Evolutionary conservation across 768 basidiomycete genomes (phyloP), one percentile per base, ranked within the genome.

Genomic region (Pholiota conissans): DNA sequence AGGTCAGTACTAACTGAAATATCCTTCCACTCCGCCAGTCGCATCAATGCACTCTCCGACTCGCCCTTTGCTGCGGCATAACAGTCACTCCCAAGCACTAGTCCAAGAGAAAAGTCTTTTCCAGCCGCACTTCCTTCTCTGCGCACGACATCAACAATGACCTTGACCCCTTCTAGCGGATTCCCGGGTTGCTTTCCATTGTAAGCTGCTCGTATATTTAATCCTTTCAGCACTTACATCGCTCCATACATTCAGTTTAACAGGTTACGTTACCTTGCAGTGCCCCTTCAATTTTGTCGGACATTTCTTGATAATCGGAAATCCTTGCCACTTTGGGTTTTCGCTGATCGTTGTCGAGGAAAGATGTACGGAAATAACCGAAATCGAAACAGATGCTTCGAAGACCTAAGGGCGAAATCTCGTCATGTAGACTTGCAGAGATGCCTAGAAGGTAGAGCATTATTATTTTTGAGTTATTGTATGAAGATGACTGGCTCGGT

Each of bases 301-400:
- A 60, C 39, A 70, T 60, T 6, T 62, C 54, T 28, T 65, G 53
- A 50, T 77, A 76, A 52, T 76, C 76, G 0, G 65, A 10, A 42
- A 77, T 76, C 4, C 71, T 66, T 3, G 68, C 60, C 7, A 67
- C 63, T 29, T 71, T 62, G 1, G 71, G 68, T 2, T 63, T 60
- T 10, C 71, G 69, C 29, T 73, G 68, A 27, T 64, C 63, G 4
- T 65, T 50, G 3, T 53, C 59, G 1, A 76, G 63, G 61, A 78
- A 69, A 1, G 66, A 58, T 0, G 76, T 77, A 13, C 76, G 66
- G 65, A 76, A 76, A 63, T 74, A 77, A 2, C 76, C 76, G 40
- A 74, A 70, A 34, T 78, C 76, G 29, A 76, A 56, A 49, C 73
- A 74, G 28, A 71, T 66, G 52, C 72, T 72, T 28, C 73, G 67